Evolutionary conservation across 257 asterid genomes (phyloP).

Genomic region (Solanum pimpinellifolium): DNA sequence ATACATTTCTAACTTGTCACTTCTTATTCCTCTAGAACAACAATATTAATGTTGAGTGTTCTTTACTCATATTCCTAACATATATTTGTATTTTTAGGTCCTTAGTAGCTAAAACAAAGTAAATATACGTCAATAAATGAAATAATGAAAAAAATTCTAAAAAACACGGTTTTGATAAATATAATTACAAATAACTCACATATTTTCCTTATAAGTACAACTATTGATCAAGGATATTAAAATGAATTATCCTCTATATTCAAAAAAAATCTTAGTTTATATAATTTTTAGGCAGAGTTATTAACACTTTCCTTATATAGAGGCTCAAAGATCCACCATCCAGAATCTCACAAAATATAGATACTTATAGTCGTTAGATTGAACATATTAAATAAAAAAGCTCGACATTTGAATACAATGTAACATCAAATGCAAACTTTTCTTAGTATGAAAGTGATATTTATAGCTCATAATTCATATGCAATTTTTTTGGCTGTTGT

Average conservation of each 20-base stretch:
- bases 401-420: background rate
- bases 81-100: too few relatives aligned
- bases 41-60: background rate
- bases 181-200: background rate
- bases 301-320: too few relatives aligned
- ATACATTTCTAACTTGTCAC: too few relatives aligned
- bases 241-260: too few relatives aligned
- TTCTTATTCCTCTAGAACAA: too few relatives aligned
- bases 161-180: background rate
- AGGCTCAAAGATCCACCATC: too few relatives aligned
- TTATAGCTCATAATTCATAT: background rate
- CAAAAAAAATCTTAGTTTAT: too few relatives aligned
- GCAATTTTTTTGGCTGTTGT: background rate
- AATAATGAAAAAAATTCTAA: background rate
- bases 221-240: too few relatives aligned
- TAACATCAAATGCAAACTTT: background rate
- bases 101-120: background rate
- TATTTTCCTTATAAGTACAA: background rate
- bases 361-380: too few relatives aligned
- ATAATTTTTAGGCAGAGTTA: too few relatives aligned
- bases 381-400: background rate
- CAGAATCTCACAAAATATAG: too few relatives aligned
- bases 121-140: background rate
- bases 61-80: background rate
- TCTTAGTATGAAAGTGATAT: background rate